Conservation (phyloP, 306 rosid genomes). For the Pueraria montana region DNA sequence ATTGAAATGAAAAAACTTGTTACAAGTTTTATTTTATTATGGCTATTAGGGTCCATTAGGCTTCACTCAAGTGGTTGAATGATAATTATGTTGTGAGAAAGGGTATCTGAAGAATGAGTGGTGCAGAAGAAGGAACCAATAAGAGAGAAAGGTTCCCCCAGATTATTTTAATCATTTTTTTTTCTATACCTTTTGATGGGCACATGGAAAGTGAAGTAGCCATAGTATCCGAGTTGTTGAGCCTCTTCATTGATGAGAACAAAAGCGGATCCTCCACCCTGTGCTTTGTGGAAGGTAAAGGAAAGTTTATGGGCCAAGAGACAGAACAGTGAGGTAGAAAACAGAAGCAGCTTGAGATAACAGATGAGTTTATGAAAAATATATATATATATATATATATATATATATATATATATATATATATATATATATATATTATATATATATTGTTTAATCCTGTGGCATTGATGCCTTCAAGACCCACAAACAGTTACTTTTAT, state of each 20-base stretch:
- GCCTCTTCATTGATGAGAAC: conserved; percentile 62
- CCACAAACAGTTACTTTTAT: conserved; percentile 42
- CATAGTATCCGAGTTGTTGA: conserved; percentile 55
- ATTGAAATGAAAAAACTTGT: too few relatives aligned
- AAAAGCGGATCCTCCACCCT: conserved; percentile 31
- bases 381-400: too few relatives aligned
- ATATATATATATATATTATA: too few relatives aligned
- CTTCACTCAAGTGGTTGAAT: conserved; percentile 7
- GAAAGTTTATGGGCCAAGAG: conserved; percentile 8
- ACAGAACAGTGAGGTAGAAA: conserved; percentile 6
- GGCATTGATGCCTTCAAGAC: conserved; percentile 44
- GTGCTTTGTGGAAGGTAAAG: neutral
- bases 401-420: too few relatives aligned
- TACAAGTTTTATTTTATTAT: too few relatives aligned
- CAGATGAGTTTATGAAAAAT: too few relatives aligned
- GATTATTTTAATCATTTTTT: conserved; percentile 20
- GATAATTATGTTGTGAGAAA: neutral
- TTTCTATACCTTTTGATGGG: conserved; percentile 62
- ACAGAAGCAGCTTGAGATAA: conserved; percentile 25
- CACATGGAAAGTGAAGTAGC: conserved; percentile 56
- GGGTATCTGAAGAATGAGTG: conserved; percentile 22
- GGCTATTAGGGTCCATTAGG: too few relatives aligned
- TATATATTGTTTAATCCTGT: neutral
- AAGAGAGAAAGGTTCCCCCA: neutral
- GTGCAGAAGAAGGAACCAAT: neutral